Percentiles rank a stretch among this genome's conserved stretches.
phyloP scores from a whole-genome alignment of 805 yeast genomes.

The Schizosaccharomyces lindneri region DNA sequence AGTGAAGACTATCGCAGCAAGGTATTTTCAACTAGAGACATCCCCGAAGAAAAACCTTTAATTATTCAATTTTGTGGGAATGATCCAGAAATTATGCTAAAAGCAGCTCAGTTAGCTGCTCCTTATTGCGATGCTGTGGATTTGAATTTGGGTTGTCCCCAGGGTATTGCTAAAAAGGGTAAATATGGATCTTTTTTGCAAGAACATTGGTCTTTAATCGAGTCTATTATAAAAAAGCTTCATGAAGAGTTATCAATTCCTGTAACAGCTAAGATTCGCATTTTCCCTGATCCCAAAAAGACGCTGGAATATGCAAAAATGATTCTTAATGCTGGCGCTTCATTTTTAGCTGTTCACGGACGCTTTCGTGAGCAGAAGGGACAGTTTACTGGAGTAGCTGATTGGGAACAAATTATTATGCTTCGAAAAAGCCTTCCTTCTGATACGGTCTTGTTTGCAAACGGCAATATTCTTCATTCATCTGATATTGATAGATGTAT shows the following conservation, averaged over 20 bases:
- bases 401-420: slow-evolving; percentile 60
- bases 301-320: slow-evolving; percentile 65
- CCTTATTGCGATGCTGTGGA: slow-evolving; percentile 88
- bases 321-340: slow-evolving; percentile 86
- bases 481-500: slow-evolving; percentile 55
- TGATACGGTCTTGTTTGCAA: slow-evolving; percentile 74
- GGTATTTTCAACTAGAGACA: slow-evolving; percentile 28
- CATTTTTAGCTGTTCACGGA: slow-evolving; percentile 82
- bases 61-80: slow-evolving; percentile 93
- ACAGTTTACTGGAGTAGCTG: slow-evolving; percentile 82
- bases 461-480: slow-evolving; percentile 83
- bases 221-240: slow-evolving; percentile 36
- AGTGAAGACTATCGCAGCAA: slow-evolving; percentile 51
- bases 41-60: slow-evolving; percentile 39
- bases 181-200: slow-evolving; percentile 84
- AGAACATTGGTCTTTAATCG: slow-evolving; percentile 87
- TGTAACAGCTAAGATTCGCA: slow-evolving; percentile 85
- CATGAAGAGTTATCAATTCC: slow-evolving; percentile 53
- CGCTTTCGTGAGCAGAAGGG: slow-evolving; percentile 95
- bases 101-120: slow-evolving; percentile 61
- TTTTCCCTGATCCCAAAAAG: slow-evolving; percentile 63
- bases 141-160: slow-evolving; percentile 91
- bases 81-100: slow-evolving; percentile 58
- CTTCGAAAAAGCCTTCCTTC: slow-evolving; percentile 54
- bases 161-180: slow-evolving; percentile 87